Evolutionary conservation across 768 basidiomycete species (phyloP), one percentile per base, ranked within the genome.

Genomic region (Rubroboletus pulcherrimus): DNA sequence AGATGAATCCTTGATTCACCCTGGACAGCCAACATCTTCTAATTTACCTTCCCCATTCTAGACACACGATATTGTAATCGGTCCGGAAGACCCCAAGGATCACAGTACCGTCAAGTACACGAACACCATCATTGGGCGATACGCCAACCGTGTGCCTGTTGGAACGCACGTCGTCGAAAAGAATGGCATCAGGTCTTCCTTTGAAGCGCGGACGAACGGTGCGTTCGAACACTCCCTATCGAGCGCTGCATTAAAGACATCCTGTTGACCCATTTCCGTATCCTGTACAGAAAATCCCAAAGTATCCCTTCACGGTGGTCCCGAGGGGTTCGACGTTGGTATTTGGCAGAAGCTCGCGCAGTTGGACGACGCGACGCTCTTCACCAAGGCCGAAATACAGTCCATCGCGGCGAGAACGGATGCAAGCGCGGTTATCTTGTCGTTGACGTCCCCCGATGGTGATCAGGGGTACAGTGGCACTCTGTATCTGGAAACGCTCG

Each of bases 11-110:
- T 1, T 19, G 44, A 11, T 34, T 5, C 5, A 33, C 29, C 5
- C 4, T n/a, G 11, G 31, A 14, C n/a, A 17, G 26, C 12, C 11
- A n/a, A 14, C 26, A n/a, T 31, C 33, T 7, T 49, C 21, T 14
- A n/a, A 39, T 7, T 33, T 9, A 21, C 29, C 24, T 3, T 45
- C 1, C 4, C 30, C 38, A 19, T 46, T 30, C 7, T 60, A 88
- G 86, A 87, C 84, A 7, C 86, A 90, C 71, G 89, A 90, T 68
- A 79, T 91, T 55, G 81, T 91, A 41, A 77, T 89, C 60, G 89
- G 87, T 17, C 88, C 89, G 38, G 84, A 88, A 72, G 70, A 74
- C 42, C 82, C 86, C 48, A 63, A 76, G 58, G 81, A 76, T 56
- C 86, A 89, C 67, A 66, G 74, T 33, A 70, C 67, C 11, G 79